Base-by-base conservation (phyloP, 176 grass and related monocot genomes). In the Lolium multiflorum region DNA sequence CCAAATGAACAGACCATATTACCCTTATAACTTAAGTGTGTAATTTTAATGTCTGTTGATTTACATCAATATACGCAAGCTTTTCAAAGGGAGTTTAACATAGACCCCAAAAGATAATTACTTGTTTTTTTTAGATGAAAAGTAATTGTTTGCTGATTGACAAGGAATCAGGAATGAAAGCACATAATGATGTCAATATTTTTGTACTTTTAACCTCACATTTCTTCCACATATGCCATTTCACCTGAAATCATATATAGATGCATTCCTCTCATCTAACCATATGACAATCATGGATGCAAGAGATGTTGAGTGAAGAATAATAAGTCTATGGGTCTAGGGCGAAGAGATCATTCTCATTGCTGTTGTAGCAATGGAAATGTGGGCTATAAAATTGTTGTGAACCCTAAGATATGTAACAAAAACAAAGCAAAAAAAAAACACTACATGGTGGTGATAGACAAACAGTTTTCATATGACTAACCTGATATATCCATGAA, bases 401-500 rank as follows among this genome's bases (percentile, higher is more conserved):
- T 78, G 51, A 78, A 69, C 18, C 46, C 21, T 17, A 18, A 5
- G 65, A 66, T 79, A 12, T 28, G 44, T 18, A 81, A 47, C 13
- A 74, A 20, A n/a, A 65, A 43, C 3, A 38, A 72, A 74, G 44
- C 50, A 18, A 28, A 28, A 28, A 81, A 48, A 58, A 89, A 48
- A 81, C 20, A 24, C 11, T 76, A 18, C 15, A 75, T 57, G 24
- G 0, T 64, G 75, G 71, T 83, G 47, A 49, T 58, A 75, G 67
- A 79, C 28, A 60, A 87, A n/a, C 9, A 71, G n/a, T 63, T 85
- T 0, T 66, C 50, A 44, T 72, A 76, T 16, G 44, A 47, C 61
- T 77, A 81, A 95, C 96, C 96, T 98, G 91, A 91, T 94, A 94
- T 89, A 98, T 98, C 96, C 96, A 98, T 88, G 96, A 87, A 93